Base-by-base conservation (phyloP, 768 basidiomycete genomes). In the Boletus reticuloceps region DNA sequence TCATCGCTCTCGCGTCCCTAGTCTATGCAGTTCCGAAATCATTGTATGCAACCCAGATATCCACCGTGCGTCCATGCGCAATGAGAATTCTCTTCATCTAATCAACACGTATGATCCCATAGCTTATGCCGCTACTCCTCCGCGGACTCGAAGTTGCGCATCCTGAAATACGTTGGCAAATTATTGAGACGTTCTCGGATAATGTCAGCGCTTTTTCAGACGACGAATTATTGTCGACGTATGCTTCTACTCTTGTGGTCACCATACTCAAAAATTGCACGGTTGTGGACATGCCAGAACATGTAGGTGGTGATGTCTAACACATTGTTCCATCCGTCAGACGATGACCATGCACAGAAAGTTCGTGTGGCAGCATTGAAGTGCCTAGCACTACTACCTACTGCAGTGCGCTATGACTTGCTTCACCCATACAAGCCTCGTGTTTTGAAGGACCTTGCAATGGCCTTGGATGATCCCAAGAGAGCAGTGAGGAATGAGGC, bases 91-190 rank as follows among this genome's bases (percentile, higher is more conserved):
- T 25, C 25, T 29, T 36, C 17, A 22, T 34, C 16, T 47, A 13
- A 20, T 17, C 19, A 14, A 27, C 32, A 52, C 14, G 5, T 16
- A 47, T 48, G 38, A 40, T 27, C 34, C 17, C n/a, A 12, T 62
- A 98, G 95, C 81, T 98, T 13, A 82, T 98, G 60, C 94, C 97
- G 1, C 78, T 98, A 14, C 77, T 99, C 6, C 74, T 99, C 41
- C 89, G 89, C 16, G 89, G 92, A 5, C 81, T 98, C 17, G 85
- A 90, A 40, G 74, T 97, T 5, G 82, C 86, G 5, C 86, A 93
- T 67, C 71, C 81, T 10, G 78, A 82, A 27, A 83, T 95, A 56
- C 85, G 92, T 22, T 78, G 81, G 16, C 86, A 88, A 71, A 86
- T 94, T 47, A 89, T 98, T 53, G 83, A 89, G 50, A 88, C 86